phyloP scores from a whole-genome alignment of 2,329 filamentous ascomycete genomes.

The Zymoseptoria ardabiliae region DNA sequence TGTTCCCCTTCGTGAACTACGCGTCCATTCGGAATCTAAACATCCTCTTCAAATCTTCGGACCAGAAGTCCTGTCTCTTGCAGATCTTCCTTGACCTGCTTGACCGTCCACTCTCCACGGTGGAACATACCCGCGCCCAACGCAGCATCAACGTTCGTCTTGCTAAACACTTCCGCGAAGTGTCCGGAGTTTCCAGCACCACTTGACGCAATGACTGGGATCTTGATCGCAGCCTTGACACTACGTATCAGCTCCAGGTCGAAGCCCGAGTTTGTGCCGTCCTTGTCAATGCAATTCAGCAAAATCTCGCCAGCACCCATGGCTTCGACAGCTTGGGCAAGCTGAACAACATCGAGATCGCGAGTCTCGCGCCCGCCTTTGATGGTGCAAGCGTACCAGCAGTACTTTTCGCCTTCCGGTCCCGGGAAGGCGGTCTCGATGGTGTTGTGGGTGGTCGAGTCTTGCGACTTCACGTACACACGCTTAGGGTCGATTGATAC shows the following conservation, averaged over 20 bases:
- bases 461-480: constrained; percentile 67
- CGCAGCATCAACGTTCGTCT: constrained; percentile 84
- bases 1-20: not conserved
- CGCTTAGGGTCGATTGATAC: constrained; percentile 91
- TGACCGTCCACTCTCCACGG: constrained; percentile 86
- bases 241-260: constrained; percentile 84
- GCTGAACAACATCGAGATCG: constrained; percentile 84
- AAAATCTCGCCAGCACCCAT: constrained; percentile 94
- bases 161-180: constrained; percentile 81
- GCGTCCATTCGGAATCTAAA: constrained; percentile 15
- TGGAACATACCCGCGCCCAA: constrained; percentile 98
- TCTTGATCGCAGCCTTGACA: constrained; percentile 78
- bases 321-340: constrained; percentile 81
- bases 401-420: constrained; percentile 68
- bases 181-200: constrained; percentile 82
- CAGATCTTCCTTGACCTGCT: constrained; percentile 83
- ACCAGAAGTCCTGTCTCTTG: constrained; percentile 64
- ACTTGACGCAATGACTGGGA: constrained; percentile 91
- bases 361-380: constrained; percentile 92
- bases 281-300: constrained; percentile 95
- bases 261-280: constrained; percentile 90
- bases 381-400: constrained; percentile 97
- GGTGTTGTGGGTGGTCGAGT: constrained; percentile 66
- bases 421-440: constrained; percentile 64
- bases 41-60: constrained; percentile 63